Evolutionary conservation across 1,284 basidiomycete species (phyloP).

Genomic region (Ustilago curta): DNA sequence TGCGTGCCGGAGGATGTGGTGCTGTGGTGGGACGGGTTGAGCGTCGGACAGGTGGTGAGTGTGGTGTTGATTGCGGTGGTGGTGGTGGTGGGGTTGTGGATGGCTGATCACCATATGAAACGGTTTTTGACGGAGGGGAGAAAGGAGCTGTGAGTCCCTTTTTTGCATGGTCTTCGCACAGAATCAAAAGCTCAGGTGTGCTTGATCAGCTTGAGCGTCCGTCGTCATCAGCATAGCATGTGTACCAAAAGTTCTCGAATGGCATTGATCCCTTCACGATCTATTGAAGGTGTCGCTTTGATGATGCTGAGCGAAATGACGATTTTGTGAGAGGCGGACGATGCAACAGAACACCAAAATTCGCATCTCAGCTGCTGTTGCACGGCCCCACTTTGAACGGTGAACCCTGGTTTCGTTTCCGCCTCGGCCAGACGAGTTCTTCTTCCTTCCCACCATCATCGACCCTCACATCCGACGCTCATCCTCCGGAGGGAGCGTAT

Average conservation of each 20-base stretch:
- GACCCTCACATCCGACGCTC: neutral
- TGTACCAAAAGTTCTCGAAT: neutral
- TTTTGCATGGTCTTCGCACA: neutral
- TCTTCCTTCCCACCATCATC: constrained; percentile 1
- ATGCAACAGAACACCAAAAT: neutral
- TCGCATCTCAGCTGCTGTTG: neutral
- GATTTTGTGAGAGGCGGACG: neutral
- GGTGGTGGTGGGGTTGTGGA: constrained; percentile 19
- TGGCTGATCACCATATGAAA: constrained; percentile 28
- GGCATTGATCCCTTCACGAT: neutral
- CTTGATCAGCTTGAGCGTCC: no score
- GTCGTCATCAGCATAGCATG: neutral
- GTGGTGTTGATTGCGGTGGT: constrained; percentile 16
- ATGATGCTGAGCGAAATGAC: neutral
- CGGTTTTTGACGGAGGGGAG: constrained; percentile 11
- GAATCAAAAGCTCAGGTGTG: neutral
- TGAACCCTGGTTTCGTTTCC: neutral
- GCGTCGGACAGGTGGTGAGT: constrained; percentile 22
- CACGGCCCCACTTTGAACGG: constrained; percentile 6
- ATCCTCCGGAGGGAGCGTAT: no score
- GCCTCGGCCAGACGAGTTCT: neutral
- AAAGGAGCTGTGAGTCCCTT: constrained; percentile 7
- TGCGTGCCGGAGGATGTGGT: constrained; percentile 16
- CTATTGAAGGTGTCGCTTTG: constrained; percentile 2
- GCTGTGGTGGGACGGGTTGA: constrained; percentile 27